A percentile compares a stretch with the other conserved stretches of the same genome.
phyloP scores from a whole-genome alignment of 768 basidiomycete genomes.

The Agrocybe pediades region DNA sequence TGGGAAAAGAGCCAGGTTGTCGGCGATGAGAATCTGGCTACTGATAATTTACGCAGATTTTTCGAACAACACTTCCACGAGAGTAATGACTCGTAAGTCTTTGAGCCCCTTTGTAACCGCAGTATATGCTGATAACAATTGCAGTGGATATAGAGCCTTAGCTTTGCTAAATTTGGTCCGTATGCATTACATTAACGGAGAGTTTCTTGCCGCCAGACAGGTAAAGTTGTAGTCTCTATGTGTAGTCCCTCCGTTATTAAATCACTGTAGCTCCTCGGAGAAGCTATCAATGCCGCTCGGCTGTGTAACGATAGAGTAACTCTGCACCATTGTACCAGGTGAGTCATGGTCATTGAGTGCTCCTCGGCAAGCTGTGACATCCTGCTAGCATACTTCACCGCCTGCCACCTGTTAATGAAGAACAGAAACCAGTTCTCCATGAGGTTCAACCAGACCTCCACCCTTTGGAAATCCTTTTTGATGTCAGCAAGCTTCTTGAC shows the following conservation, averaged over 20 bases:
- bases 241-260: background rate
- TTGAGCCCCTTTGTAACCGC: background rate
- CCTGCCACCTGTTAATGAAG: conserved; percentile 52
- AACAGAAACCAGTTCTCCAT: conserved; percentile 56
- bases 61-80: conserved; percentile 88
- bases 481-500: conserved; percentile 75
- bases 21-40: conserved; percentile 70
- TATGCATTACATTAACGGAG: conserved; percentile 73
- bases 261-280: conserved; percentile 58
- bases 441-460: conserved; percentile 77
- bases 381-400: conserved; percentile 67
- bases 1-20: conserved; percentile 67
- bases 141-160: conserved; percentile 77
- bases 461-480: conserved; percentile 75
- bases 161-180: conserved; percentile 77
- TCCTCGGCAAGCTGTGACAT: conserved; percentile 1
- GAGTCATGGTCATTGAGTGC: background rate
- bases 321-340: conserved; percentile 83
- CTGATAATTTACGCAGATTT: conserved; percentile 73
- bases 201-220: conserved; percentile 69
- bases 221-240: conserved; percentile 30
- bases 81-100: conserved; percentile 73
- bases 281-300: conserved; percentile 79
- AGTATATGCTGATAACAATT: conserved; percentile 2
- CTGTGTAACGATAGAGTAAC: conserved; percentile 70